Conservation (phyloP, 169 alveolate species). For the Cryptosporidium sp. region DNA sequence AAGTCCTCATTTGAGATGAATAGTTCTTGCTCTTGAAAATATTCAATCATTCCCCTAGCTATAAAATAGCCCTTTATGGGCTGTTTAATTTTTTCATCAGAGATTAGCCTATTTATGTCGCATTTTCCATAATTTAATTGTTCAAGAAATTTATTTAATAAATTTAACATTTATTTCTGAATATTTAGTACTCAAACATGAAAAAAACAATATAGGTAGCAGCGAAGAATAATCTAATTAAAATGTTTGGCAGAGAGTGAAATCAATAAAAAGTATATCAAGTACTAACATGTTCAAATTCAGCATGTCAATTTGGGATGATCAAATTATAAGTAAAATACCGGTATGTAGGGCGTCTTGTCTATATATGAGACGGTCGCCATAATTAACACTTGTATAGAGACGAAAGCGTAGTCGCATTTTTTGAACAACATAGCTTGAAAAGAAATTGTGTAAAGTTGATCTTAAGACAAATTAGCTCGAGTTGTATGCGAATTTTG, state of each 20-base stretch:
- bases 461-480: not conserved
- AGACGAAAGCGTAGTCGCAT: constrained; percentile 47
- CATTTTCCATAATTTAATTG: constrained; percentile 2
- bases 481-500: constrained; percentile 28
- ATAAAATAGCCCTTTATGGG: constrained; percentile 1
- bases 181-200: not conserved
- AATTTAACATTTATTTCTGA: not conserved
- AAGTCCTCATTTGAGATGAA: not conserved
- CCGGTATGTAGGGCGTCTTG: constrained; percentile 55
- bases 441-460: not conserved
- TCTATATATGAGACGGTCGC: constrained; percentile 64
- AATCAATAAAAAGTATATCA: not conserved
- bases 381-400: constrained; percentile 15
- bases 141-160: not conserved
- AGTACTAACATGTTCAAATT: not conserved
- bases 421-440: not conserved
- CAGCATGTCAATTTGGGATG: constrained; percentile 13
- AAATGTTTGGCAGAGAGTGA: not conserved
- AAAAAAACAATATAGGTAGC: not conserved
- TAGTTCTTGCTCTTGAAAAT: constrained; percentile 42
- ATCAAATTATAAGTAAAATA: constrained; percentile 1
- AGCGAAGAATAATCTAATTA: not conserved
- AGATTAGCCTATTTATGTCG: not conserved
- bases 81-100: not conserved
- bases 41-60: constrained; percentile 55